Evolutionary conservation across 768 basidiomycete genomes (phyloP), one percentile per base, ranked within the genome.

Genomic region (Trametes coccinea): DNA sequence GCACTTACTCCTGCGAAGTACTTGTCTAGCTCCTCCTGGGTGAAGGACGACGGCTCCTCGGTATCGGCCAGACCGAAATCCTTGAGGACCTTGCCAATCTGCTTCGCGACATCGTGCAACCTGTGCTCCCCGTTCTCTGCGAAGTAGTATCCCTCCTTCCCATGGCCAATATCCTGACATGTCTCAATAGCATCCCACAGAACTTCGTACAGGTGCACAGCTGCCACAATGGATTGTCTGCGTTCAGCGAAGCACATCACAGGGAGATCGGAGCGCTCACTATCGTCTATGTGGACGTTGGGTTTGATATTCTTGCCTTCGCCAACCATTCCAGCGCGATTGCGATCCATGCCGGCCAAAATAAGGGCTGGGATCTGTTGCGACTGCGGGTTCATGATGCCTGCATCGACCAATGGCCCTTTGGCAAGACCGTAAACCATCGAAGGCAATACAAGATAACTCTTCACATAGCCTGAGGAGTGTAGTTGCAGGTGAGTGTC

Each of bases 231-330:
- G 22, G 22, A 22, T 22, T 22, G 22, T 22, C 22, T 22, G 22
- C 22, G 22, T 10, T 33, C n/a, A 22, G 34, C n/a, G n/a, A 53
- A 49, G 4, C 45, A 37, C 11, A 39, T 33, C n/a, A 9, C 33
- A 30, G 9, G 3, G 40, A 46, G 40, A 13, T 40, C 8, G 31
- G 14, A 30, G 39, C 14, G 56, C 77, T 53, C 59, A 84, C 84
- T 73, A 33, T 86, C 84, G 39, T 79, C 72, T 48, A 85, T 76
- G 59, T 84, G 77, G 17, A 87, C 81, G 61, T 84, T 76, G 0
- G 80, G 78, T 86, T 84, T 89, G 2, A 84, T 44, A 60, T 88
- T 88, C 66, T 77, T 72, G 0, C 88, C 87, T 41, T 78, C 69
- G 0, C 86, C 85, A 3, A 88, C 74, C 69, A 84, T 74, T 7